Percentiles rank a stretch among this genome's conserved stretches.
phyloP scores from a whole-genome alignment of 768 basidiomycete genomes.

The Psilocybe subaeruginosa region DNA sequence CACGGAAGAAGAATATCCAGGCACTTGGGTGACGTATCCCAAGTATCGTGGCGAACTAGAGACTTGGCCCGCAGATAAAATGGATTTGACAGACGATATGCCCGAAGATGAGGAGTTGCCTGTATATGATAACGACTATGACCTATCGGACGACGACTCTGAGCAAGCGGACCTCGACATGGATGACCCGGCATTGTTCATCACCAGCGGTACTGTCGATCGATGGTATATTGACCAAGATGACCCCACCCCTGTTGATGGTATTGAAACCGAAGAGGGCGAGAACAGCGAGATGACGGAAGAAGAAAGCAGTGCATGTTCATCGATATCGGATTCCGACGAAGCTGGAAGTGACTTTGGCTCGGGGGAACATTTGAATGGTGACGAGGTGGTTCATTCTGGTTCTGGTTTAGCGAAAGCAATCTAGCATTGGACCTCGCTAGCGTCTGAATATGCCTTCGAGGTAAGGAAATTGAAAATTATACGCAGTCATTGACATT shows the following conservation, averaged over 20 bases:
- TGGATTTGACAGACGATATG: neutral
- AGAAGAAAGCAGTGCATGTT: neutral
- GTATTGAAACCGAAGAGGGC: neutral
- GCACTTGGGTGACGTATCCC: conserved; percentile 35
- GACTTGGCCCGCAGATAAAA: neutral
- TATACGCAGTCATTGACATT: no score
- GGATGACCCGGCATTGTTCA: conserved; percentile 3
- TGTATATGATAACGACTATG: neutral
- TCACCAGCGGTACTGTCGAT: neutral
- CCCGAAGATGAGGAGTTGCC: neutral
- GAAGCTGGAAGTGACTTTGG: conserved; percentile 8
- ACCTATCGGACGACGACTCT: neutral
- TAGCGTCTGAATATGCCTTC: no score
- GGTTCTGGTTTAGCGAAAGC: no score
- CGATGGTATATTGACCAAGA: neutral
- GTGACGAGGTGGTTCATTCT: neutral
- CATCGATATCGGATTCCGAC: neutral
- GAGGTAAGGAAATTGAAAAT: no score
- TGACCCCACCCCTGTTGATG: neutral
- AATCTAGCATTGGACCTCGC: no score
- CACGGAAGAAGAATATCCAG: conserved; percentile 30
- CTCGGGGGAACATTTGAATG: conserved; percentile 1
- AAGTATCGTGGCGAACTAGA: neutral
- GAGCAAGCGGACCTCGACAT: neutral
- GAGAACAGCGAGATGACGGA: neutral